phyloP scores from a whole-genome alignment of 441 rosid genomes.

The Kokia cookei region DNA sequence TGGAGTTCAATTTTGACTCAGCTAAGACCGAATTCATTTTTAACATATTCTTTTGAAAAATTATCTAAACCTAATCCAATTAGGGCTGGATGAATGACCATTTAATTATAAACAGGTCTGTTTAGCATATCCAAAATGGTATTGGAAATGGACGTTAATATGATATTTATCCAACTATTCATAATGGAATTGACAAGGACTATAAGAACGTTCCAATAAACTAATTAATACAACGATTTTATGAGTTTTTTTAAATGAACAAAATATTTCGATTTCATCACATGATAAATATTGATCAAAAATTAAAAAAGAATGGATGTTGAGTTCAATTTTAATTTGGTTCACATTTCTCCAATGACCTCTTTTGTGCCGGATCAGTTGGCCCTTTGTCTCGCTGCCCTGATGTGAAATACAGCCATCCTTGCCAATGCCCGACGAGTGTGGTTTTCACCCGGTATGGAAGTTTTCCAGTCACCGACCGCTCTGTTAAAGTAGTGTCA shows the following conservation, averaged over 20 bases:
- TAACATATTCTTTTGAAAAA: too few species aligned
- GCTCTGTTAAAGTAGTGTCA: slow-evolving; percentile 40
- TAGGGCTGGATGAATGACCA: too few species aligned
- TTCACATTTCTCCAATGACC: slow-evolving; percentile 82
- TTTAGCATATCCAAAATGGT: too few species aligned
- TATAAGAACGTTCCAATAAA: background rate
- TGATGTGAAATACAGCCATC: slow-evolving; percentile 79
- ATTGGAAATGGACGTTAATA: background rate
- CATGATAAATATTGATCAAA: background rate
- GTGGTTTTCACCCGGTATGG: slow-evolving; percentile 93
- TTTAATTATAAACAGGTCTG: too few species aligned
- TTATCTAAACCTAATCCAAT: too few species aligned
- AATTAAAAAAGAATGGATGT: slow-evolving; percentile 6
- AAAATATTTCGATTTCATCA: background rate
- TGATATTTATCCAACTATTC: background rate
- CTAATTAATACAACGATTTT: background rate
- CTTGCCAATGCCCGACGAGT: slow-evolving; percentile 73
- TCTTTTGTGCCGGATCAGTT: slow-evolving; percentile 60
- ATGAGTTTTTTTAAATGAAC: background rate
- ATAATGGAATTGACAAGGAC: background rate
- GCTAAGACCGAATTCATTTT: too few species aligned
- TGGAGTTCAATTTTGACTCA: too few species aligned
- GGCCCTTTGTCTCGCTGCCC: slow-evolving; percentile 94
- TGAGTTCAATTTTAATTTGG: slow-evolving; percentile 55
- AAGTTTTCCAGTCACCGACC: slow-evolving; percentile 82